phyloP scores from a whole-genome alignment of 805 yeast species.

The Suhomyces tanzawaensis region DNA sequence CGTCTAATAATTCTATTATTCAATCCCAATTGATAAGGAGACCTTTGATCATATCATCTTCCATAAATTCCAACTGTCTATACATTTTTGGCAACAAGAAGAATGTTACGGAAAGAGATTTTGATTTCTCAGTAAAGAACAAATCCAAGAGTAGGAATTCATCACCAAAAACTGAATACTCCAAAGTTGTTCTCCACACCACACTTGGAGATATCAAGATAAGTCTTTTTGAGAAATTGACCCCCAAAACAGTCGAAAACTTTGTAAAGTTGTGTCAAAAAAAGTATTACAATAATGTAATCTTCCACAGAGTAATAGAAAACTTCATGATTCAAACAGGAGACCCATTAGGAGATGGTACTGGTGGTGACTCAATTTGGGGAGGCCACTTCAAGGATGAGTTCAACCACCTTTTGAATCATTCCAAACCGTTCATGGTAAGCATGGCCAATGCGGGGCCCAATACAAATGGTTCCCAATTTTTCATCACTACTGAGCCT shows the following conservation, averaged over 20 bases:
- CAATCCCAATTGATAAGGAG: conserved; percentile 12
- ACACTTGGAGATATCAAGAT: conserved; percentile 43
- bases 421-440: conserved; percentile 30
- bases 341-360: conserved; percentile 23
- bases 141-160: neutral
- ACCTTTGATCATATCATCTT: conserved; percentile 14
- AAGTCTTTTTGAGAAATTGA: conserved; percentile 29
- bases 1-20: conserved; percentile 17
- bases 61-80: conserved; percentile 10
- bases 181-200: conserved; percentile 26
- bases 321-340: conserved; percentile 28
- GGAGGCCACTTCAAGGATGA: conserved; percentile 28
- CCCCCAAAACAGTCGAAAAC: conserved; percentile 44
- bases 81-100: conserved; percentile 10
- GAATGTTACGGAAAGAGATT: conserved; percentile 6
- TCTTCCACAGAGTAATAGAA: conserved; percentile 25
- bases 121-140: conserved; percentile 3
- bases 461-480: conserved; percentile 26
- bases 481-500: conserved; percentile 23
- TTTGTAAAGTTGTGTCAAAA: conserved; percentile 32
- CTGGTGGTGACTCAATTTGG: conserved; percentile 28
- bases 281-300: conserved; percentile 39
- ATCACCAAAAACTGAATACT: neutral
- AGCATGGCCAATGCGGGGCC: conserved; percentile 32
- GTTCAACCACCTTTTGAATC: conserved; percentile 22